Conservation (phyloP, 1,284 basidiomycete species). For the Mycosarcoma mackinlayi region DNA sequence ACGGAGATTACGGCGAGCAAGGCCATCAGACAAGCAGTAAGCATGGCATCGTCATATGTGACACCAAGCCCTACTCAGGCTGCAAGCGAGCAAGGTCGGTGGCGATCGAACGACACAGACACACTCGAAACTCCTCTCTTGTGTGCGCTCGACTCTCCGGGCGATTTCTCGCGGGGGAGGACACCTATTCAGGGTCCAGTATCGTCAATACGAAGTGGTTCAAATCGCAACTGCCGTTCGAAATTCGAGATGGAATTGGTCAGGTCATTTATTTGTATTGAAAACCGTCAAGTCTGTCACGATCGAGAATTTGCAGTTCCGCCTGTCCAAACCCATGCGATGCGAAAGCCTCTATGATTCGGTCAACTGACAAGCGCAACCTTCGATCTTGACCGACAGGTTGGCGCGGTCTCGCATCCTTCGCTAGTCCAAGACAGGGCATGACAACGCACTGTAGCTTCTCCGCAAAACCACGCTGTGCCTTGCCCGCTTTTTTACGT, state of each 20-base stretch:
- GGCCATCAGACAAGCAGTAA: not conserved
- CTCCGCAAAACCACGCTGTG: too few relatives aligned
- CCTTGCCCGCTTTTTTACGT: too few relatives aligned
- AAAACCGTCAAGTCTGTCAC: not conserved
- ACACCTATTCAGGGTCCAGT: not conserved
- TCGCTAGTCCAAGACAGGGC: not conserved
- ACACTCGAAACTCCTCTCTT: not conserved
- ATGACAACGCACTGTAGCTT: not conserved
- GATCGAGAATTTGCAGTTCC: not conserved
- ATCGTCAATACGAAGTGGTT: too few relatives aligned
- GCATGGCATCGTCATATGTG: not conserved
- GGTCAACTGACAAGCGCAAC: too few relatives aligned
- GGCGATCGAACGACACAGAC: slow-evolving; percentile 8
- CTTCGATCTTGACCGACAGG: slow-evolving; percentile 6
- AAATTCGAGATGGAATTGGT: too few relatives aligned
- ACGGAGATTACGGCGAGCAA: too few relatives aligned
- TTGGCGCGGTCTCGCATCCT: not conserved
- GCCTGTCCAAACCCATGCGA: too few relatives aligned
- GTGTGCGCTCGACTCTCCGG: too few relatives aligned
- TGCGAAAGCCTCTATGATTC: too few relatives aligned
- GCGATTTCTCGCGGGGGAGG: not conserved
- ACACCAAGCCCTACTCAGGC: not conserved
- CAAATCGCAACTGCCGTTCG: too few relatives aligned
- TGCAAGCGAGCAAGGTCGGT: not conserved
- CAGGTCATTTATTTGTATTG: too few relatives aligned